Evolutionary conservation across 768 basidiomycete species (phyloP).

Genomic region (Lanmaoa pseudosensibilis): DNA sequence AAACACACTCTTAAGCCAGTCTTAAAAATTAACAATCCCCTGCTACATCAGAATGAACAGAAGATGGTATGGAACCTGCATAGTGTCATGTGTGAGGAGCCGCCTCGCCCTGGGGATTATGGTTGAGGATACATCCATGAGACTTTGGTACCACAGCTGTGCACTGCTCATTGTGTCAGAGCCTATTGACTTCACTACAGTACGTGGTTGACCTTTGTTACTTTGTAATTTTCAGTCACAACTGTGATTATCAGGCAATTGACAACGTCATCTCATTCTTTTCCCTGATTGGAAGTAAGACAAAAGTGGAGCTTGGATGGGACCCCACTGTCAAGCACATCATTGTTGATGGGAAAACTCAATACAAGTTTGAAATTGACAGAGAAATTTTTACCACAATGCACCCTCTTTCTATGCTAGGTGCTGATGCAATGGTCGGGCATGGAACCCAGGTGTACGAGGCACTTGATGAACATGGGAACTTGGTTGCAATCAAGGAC

Average conservation of each 20-base stretch:
- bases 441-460: too few relatives aligned
- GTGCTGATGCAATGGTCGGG: too few relatives aligned
- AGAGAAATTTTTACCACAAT: too few relatives aligned
- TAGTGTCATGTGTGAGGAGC: constrained; percentile 32
- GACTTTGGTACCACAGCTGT: constrained; percentile 27
- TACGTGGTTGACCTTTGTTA: background rate
- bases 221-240: background rate
- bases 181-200: constrained; percentile 1
- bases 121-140: constrained; percentile 23
- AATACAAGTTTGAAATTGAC: too few relatives aligned
- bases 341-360: too few relatives aligned
- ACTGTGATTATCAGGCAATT: constrained; percentile 2
- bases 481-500: too few relatives aligned
- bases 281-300: background rate
- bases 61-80: constrained; percentile 30
- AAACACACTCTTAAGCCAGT: background rate
- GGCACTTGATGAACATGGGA: too few relatives aligned
- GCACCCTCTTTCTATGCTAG: too few relatives aligned
- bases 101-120: constrained; percentile 31
- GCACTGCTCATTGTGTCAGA: background rate
- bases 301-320: background rate
- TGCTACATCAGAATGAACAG: constrained; percentile 7
- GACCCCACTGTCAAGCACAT: too few relatives aligned
- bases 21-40: background rate
- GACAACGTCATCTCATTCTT: constrained; percentile 7